These are phyloP conservation scores for Hamiltosporidium magnivora DNA, from an alignment of 371 early-diverging fungal species.

Conservation along the genomic window DNA sequence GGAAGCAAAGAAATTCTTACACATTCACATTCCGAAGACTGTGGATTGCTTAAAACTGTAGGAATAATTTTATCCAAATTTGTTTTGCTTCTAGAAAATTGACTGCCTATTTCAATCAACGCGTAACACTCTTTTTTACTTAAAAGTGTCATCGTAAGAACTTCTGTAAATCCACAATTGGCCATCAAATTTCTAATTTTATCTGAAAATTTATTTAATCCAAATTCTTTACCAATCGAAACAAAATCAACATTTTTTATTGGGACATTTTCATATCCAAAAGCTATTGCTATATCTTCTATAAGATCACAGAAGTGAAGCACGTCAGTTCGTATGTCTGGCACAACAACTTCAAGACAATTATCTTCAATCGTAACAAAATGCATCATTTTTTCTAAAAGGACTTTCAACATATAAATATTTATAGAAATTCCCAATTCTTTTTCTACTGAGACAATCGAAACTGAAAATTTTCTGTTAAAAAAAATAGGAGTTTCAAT, in stretches of 20 bases:
- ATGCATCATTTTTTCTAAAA: slow-evolving; percentile 53
- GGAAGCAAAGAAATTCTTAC: slow-evolving; percentile 81
- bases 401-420: slow-evolving; percentile 6
- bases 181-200: slow-evolving; percentile 75
- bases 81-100: too few species aligned
- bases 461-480: neutral
- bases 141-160: slow-evolving; percentile 54
- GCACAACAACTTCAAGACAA: slow-evolving; percentile 66
- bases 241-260: slow-evolving; percentile 65
- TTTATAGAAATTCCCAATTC: slow-evolving; percentile 28
- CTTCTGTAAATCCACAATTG: slow-evolving; percentile 81
- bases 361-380: slow-evolving; percentile 59
- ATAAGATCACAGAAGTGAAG: slow-evolving; percentile 90
- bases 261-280: slow-evolving; percentile 84
- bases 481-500: too few species aligned
- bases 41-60: too few species aligned
- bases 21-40: too few species aligned
- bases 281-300: slow-evolving; percentile 98
- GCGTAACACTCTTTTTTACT: too few species aligned
- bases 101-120: too few species aligned
- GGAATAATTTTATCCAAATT: too few species aligned
- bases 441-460: slow-evolving; percentile 30
- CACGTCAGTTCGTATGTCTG: slow-evolving; percentile 82
- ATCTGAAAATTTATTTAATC: slow-evolving; percentile 81
- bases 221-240: slow-evolving; percentile 73